Evolutionary conservation across 139 green algal genomes (phyloP).

Genomic region (Closterium sp.): DNA sequence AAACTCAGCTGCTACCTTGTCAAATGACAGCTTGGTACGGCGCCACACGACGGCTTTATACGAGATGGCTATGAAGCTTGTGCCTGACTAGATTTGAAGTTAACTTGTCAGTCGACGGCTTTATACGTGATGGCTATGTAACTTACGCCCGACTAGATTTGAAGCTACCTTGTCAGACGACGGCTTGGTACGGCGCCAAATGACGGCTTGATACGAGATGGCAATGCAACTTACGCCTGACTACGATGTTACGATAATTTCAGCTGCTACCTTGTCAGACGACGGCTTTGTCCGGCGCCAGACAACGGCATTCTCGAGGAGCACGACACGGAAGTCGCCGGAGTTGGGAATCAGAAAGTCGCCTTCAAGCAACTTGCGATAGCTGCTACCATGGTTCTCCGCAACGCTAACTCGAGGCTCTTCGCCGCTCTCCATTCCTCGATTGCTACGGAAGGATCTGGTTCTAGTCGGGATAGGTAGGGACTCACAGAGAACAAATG

Average conservation of each 20-base stretch:
- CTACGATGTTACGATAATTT: too few relatives aligned
- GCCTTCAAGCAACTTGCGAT: not conserved
- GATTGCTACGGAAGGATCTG: not conserved
- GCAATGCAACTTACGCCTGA: not conserved
- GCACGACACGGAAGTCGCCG: not conserved
- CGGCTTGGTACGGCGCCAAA: too few relatives aligned
- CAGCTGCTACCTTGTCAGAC: not conserved
- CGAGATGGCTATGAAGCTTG: too few relatives aligned
- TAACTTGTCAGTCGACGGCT: too few relatives aligned
- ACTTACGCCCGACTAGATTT: too few relatives aligned
- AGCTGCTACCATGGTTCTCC: not conserved
- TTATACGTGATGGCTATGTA: too few relatives aligned
- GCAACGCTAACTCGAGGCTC: not conserved
- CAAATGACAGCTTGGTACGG: too few relatives aligned
- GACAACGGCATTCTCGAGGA: not conserved
- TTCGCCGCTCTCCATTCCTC: not conserved
- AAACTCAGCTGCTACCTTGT: too few relatives aligned
- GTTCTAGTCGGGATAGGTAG: too few relatives aligned
- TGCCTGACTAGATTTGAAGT: too few relatives aligned
- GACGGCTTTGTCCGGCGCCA: not conserved
- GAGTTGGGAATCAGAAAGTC: not conserved
- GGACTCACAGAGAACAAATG: too few relatives aligned
- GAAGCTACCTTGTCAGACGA: not conserved
- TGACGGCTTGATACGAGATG: not conserved
- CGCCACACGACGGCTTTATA: too few relatives aligned